Evolutionary conservation across 192 early-diverging fungal species (phyloP), one percentile per base, ranked within the genome.

Genomic region (Endogone sp.): DNA sequence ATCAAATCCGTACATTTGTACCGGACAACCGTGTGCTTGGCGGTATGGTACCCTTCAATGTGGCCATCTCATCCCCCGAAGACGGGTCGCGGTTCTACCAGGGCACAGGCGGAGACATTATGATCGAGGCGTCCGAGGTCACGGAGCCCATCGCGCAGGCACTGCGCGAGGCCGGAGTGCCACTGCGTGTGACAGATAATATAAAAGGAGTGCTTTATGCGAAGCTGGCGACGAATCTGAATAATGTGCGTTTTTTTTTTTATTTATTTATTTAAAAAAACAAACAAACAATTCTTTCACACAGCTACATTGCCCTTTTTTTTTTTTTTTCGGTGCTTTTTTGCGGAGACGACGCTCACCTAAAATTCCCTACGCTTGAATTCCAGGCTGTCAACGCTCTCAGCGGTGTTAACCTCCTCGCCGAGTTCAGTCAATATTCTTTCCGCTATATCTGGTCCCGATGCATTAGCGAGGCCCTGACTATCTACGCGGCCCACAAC

Each of bases 381-480:
- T 28, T 10, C 21, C 1, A 60, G 59, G 59, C 59, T 21, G 21
- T 60, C 59, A 60, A 60, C 27, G 59, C 59, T 22, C 59, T 60
- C 8, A 26, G 24, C 22, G 27, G 27, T 21, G 10, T 60, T 60
- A 10, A 10, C 1, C 59, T 60, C 59, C 27, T 60, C 24, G 24
- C 22, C 22, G 59, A 60, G 22, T 22, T 60, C 27, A 1, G 9
- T 10, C 22, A 23, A 26, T 22, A 22, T 21, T 23, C 24, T 10
- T 60, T 11, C 59, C 59, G 59, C 59, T 22, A 23, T 60, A 26
- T 60, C 22, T 60, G 59, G 59, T 23, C 59, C 59, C 59, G 59
- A 6, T 60, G 59, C 27, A 60, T 60, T 22, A 23, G 8, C 22
- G 59, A 60, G 22, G 27, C 24, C 27, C 59, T 60, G 22, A 10